Conservation (phyloP, 2,329 filamentous ascomycete species). For the Paraphoma sp. region DNA sequence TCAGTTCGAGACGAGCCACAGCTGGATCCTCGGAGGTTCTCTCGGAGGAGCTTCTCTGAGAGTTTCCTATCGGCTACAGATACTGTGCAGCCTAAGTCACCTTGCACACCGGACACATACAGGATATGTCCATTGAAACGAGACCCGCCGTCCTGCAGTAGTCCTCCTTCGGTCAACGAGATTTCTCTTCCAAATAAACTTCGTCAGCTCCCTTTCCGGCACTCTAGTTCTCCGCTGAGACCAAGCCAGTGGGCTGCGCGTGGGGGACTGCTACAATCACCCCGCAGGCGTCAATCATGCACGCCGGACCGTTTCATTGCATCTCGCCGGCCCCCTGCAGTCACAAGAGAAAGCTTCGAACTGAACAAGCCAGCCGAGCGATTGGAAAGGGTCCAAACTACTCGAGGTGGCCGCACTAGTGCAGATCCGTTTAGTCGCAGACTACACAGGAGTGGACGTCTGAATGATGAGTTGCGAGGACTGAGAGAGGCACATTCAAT, state of each 20-base stretch:
- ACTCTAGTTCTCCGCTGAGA: constrained; percentile 39
- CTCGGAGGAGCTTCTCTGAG: constrained; percentile 13
- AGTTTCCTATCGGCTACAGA: constrained; percentile 4
- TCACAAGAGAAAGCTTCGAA: constrained; percentile 58
- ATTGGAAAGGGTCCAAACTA: constrained; percentile 55
- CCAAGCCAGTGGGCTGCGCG: constrained; percentile 39
- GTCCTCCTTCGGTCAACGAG: neutral
- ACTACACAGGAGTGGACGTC: constrained; percentile 38
- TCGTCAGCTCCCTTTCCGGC: constrained; percentile 24
- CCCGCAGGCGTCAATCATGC: constrained; percentile 26
- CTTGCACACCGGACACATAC: neutral
- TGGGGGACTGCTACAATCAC: constrained; percentile 26
- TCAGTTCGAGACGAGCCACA: neutral
- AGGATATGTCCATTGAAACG: constrained; percentile 1
- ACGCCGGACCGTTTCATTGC: constrained; percentile 67
- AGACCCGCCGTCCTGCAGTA: neutral
- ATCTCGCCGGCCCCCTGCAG: constrained; percentile 49
- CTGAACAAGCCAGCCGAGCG: constrained; percentile 57
- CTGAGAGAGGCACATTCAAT: constrained; percentile 42
- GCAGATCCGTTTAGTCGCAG: constrained; percentile 62
- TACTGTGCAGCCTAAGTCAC: constrained; percentile 3
- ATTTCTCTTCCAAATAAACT: constrained; percentile 7
- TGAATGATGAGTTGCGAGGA: constrained; percentile 41
- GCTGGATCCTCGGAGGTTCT: constrained; percentile 1
- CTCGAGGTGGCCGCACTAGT: constrained; percentile 51